Evolutionary conservation across 306 rosid genomes (phyloP), one percentile per base, ranked within the genome.

Genomic region (Gleditsia sinensis): DNA sequence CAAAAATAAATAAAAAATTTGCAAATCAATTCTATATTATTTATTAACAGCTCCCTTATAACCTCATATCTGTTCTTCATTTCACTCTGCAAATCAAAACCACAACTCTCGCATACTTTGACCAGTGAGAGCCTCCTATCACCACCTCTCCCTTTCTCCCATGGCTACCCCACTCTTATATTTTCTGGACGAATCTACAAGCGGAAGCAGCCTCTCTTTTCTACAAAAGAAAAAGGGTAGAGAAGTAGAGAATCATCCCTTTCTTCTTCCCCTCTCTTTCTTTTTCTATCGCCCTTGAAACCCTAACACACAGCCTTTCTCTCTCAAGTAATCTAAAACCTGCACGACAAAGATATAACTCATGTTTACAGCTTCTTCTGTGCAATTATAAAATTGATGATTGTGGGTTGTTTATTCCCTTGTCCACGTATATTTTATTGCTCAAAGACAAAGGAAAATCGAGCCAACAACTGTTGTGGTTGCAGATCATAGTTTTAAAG

Each of bases 301-400:
- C 88, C 93, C 93, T 86, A 86, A 77, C 55, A n/a, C n/a, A 30
- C 75, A 74, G n/a, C n/a, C n/a, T n/a, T n/a, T n/a, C n/a, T n/a
- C n/a, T n/a, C n/a, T n/a, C n/a, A n/a, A n/a, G n/a, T n/a, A n/a
- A n/a, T n/a, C n/a, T n/a, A n/a, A n/a, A n/a, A n/a, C n/a, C n/a
- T n/a, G n/a, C n/a, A n/a, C n/a, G n/a, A n/a, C n/a, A n/a, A n/a
- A n/a, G n/a, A n/a, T n/a, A n/a, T n/a, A n/a, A 80, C 46, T 62
- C 72, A 27, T 51, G 42, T 42, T 37, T 54, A 45, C 60, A 71
- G n/a, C n/a, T n/a, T 34, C 67, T 32, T 76, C 12, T 62, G 78
- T 66, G 40, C 69, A 54, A 80, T 37, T 56, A 78, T 76, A 55
- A 75, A 71, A 68, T 80, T 66, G 50, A 62, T 66, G 76, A 74